A percentile compares a stretch with the other conserved stretches of the same genome.
phyloP scores from a whole-genome alignment of 495 filamentous ascomycete genomes.

The Friedmanniomyces endolithicus region DNA sequence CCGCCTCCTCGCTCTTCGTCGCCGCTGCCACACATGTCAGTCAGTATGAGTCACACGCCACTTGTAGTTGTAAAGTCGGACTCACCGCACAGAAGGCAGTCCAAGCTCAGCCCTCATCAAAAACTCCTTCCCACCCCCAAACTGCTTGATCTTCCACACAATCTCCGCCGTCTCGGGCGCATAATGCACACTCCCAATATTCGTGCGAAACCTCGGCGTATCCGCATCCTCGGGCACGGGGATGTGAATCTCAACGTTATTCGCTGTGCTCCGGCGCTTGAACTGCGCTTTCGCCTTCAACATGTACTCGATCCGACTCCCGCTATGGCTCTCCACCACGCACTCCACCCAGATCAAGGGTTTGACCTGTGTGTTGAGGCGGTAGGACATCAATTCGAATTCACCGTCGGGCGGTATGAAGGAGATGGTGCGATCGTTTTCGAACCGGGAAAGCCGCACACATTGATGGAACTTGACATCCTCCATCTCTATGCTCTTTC shows the following conservation, averaged over 20 bases:
- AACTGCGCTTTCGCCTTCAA: constrained; percentile 97
- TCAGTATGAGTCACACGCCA: too few species aligned
- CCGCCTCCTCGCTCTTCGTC: constrained; percentile 93
- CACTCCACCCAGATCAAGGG: constrained; percentile 99
- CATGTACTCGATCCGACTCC: constrained; percentile 95
- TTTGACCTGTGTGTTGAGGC: constrained; percentile 96
- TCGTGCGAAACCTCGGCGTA: constrained; percentile 90
- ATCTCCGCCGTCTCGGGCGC: constrained; percentile 95
- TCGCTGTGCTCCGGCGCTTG: constrained; percentile 93
- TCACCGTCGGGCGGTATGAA: constrained; percentile 98
- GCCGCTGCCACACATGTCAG: constrained; percentile 33
- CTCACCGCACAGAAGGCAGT: constrained; percentile 67
- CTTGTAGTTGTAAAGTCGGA: too few species aligned
- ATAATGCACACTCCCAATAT: constrained; percentile 96
- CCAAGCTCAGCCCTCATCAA: constrained; percentile 98
- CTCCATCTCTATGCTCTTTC: constrained; percentile 99
- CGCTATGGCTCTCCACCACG: constrained; percentile 87
- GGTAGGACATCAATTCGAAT: constrained; percentile 99
- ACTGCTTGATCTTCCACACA: constrained; percentile 99
- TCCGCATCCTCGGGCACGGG: constrained; percentile 97
- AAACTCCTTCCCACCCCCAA: constrained; percentile 95
- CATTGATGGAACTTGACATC: constrained; percentile 99
- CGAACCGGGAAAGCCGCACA: constrained; percentile 87
- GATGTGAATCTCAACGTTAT: constrained; percentile 96
- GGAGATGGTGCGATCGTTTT: constrained; percentile 97